Conservation (phyloP, 306 rosid genomes). For the Glycine soja region DNA sequence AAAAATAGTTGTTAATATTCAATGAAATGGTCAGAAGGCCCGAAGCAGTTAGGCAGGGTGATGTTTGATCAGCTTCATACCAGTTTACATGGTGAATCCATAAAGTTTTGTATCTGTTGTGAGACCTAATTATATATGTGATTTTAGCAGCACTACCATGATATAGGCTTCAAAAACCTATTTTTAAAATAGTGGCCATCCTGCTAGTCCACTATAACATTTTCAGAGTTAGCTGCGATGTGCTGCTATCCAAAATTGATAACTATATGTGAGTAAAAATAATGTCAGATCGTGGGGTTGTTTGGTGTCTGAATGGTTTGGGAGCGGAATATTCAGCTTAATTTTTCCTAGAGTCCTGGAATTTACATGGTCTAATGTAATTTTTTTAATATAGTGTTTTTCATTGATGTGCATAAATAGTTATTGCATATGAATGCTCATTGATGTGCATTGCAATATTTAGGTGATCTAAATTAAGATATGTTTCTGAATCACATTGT, state of each 20-base stretch:
- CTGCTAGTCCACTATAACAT: not conserved
- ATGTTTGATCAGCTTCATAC: constrained; percentile 6
- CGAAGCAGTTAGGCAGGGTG: not conserved
- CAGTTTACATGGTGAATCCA: constrained; percentile 9
- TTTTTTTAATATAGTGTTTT: not conserved
- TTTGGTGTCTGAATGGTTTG: constrained; percentile 13
- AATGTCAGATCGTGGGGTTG: not conserved
- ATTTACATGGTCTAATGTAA: not conserved
- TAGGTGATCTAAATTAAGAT: not conserved
- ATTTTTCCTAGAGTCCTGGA: not conserved
- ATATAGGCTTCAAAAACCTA: not conserved
- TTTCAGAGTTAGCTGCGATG: not conserved
- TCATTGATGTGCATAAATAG: not conserved
- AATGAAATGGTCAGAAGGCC: not conserved
- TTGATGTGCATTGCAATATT: constrained; percentile 15
- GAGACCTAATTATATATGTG: not conserved
- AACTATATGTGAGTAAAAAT: not conserved
- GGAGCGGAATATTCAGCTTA: not conserved
- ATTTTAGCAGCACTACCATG: not conserved
- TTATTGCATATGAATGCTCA: not conserved
- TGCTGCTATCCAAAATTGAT: not conserved
- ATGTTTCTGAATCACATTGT: constrained; percentile 19
- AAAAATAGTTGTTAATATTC: not conserved
- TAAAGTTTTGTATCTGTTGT: not conserved
- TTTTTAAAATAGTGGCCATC: not conserved